These are phyloP conservation scores for Candida pseudoviswanathii DNA, from an alignment of 1,139 yeast genomes.

Conservation along the genomic window DNA sequence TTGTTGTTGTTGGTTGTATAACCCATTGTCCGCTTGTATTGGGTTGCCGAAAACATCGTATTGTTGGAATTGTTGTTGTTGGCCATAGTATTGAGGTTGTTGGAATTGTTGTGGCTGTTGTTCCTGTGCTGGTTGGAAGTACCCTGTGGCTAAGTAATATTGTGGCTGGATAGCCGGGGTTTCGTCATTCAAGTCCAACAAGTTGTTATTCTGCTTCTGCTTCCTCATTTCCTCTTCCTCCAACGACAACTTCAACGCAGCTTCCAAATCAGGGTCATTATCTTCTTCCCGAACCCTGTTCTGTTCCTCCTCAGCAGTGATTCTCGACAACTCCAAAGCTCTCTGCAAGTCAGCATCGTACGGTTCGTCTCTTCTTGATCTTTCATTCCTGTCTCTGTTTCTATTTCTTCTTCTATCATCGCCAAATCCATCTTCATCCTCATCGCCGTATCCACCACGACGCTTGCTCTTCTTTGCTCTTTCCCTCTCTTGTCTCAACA, in stretches of 20 bases:
- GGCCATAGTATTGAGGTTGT: constrained; percentile 17
- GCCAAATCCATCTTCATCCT: constrained; percentile 4
- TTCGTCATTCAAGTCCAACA: constrained; percentile 56
- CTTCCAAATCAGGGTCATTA: constrained; percentile 71
- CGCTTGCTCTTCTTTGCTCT: constrained; percentile 34
- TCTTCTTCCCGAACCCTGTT: constrained; percentile 37
- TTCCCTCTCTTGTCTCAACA: constrained; percentile 73
- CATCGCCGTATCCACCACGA: constrained; percentile 9
- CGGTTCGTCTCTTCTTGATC: constrained; percentile 36
- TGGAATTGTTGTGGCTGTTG: constrained; percentile 21
- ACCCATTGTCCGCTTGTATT: constrained; percentile 60
- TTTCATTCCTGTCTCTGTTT: constrained; percentile 16
- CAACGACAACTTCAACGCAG: constrained; percentile 79
- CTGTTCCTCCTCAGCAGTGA: constrained; percentile 83
- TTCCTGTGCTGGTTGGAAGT: constrained; percentile 35
- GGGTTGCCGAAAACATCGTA: constrained; percentile 85
- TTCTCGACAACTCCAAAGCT: constrained; percentile 80
- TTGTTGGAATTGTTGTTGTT: constrained; percentile 30
- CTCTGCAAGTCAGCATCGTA: constrained; percentile 81
- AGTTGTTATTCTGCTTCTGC: constrained; percentile 51
- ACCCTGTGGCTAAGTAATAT: constrained; percentile 36
- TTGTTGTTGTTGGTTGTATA: constrained; percentile 29
- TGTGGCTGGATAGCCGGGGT: constrained; percentile 24
- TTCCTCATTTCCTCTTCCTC: constrained; percentile 86
- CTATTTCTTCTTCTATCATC: constrained; percentile 25